A percentile compares a stretch with the other conserved stretches of the same genome.
phyloP scores from a whole-genome alignment of 2,329 filamentous ascomycete genomes.

The Phialemonium atrogriseum region DNA sequence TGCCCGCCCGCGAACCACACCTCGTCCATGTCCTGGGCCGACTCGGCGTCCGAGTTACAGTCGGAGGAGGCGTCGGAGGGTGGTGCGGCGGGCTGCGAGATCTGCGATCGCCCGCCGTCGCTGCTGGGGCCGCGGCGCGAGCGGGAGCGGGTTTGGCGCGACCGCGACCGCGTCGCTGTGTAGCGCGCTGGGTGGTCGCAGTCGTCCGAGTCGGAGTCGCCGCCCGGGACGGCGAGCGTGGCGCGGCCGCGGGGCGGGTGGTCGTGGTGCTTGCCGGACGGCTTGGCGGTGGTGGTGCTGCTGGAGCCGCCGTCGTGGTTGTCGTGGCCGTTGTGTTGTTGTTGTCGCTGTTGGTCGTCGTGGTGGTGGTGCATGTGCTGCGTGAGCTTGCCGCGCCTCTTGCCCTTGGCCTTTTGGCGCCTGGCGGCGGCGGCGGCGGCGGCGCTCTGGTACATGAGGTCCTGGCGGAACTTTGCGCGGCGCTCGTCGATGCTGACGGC shows the following conservation, averaged over 20 bases:
- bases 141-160: slow-evolving; percentile 23
- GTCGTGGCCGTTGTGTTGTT: background rate
- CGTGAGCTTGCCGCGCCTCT: slow-evolving; percentile 16
- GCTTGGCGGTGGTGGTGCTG: background rate
- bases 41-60: slow-evolving; percentile 33
- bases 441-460: slow-evolving; percentile 53
- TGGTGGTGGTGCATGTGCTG: slow-evolving; percentile 28
- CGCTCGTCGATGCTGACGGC: slow-evolving; percentile 65
- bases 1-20: slow-evolving; percentile 77
- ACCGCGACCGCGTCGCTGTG: slow-evolving; percentile 17
- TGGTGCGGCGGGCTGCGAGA: background rate
- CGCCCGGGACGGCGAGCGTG: background rate
- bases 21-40: slow-evolving; percentile 66
- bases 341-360: slow-evolving; percentile 4
- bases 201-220: slow-evolving; percentile 12
- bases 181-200: slow-evolving; percentile 32
- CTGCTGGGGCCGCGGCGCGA: slow-evolving; percentile 10
- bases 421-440: slow-evolving; percentile 22
- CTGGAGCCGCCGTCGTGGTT: background rate
- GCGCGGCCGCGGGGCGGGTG: background rate
- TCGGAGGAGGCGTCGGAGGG: slow-evolving; percentile 2
- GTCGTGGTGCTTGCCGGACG: background rate
- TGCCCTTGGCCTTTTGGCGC: slow-evolving; percentile 12
- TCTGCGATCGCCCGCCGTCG: slow-evolving; percentile 1
- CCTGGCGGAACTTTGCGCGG: slow-evolving; percentile 63